A percentile compares a stretch with the other conserved stretches of the same genome.
Evolutionary conservation across 352 stramenopile species (phyloP).

Genomic region (Pythium aquatile): DNA sequence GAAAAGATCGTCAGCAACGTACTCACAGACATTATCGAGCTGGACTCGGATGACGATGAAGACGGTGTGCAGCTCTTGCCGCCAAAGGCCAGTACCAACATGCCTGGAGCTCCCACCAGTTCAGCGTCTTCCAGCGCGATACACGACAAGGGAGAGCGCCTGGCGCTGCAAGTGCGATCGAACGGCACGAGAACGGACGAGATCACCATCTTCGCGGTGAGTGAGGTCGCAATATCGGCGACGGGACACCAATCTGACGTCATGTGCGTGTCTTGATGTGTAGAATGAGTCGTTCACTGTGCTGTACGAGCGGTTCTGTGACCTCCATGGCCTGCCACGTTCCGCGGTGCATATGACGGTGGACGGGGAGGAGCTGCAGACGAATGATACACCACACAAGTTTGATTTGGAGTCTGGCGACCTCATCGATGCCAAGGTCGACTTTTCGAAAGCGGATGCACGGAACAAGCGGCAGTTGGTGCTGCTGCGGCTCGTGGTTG

Average conservation of each 20-base stretch:
- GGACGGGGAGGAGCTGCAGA: slow-evolving; percentile 43
- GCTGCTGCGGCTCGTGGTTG: slow-evolving; percentile 50
- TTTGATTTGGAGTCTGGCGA: slow-evolving; percentile 57
- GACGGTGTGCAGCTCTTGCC: slow-evolving; percentile 27
- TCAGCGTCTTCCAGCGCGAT: background rate
- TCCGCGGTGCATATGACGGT: slow-evolving; percentile 61
- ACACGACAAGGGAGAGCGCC: slow-evolving; percentile 47
- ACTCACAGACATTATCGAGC: slow-evolving; percentile 39
- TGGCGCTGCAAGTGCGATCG: slow-evolving; percentile 54
- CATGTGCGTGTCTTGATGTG: background rate
- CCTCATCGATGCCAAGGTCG: slow-evolving; percentile 71
- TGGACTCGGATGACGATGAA: slow-evolving; percentile 58
- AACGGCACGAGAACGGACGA: slow-evolving; percentile 58
- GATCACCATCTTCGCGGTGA: slow-evolving; percentile 55
- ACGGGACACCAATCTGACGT: background rate
- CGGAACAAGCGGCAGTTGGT: slow-evolving; percentile 55
- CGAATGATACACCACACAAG: slow-evolving; percentile 28
- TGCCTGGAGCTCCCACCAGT: background rate
- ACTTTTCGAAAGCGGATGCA: slow-evolving; percentile 53
- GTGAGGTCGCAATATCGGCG: background rate
- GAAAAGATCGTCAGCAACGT: slow-evolving; percentile 15
- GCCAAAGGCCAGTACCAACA: background rate
- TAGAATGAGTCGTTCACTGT: slow-evolving; percentile 66
- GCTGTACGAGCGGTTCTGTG: slow-evolving; percentile 64
- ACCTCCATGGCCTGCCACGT: slow-evolving; percentile 55